A percentile compares a stretch with the other conserved stretches of the same genome.
Conservation (phyloP, 164 flowering plant species). For the Stephania yunnanensis region DNA sequence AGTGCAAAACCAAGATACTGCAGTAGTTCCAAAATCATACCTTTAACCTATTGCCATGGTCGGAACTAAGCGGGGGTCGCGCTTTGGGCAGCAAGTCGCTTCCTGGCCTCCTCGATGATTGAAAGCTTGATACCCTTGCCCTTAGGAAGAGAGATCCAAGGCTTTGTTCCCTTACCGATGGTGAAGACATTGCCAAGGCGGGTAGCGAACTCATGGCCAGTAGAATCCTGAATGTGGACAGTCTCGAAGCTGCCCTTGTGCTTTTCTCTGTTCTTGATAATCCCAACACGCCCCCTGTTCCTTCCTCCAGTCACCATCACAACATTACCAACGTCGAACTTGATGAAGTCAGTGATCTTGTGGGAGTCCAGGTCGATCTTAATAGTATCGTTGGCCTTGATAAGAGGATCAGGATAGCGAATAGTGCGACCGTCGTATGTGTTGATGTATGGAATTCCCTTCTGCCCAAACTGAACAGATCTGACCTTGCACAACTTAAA, state of each 20-base stretch:
- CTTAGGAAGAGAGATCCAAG: conserved; percentile 60
- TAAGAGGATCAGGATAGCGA: conserved; percentile 81
- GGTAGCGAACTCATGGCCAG: conserved; percentile 77
- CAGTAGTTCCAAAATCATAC: not conserved
- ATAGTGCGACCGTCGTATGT: conserved; percentile 84
- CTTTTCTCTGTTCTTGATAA: conserved; percentile 74
- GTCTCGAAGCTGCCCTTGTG: conserved; percentile 81
- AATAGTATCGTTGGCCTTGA: conserved; percentile 78
- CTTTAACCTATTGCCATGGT: not conserved
- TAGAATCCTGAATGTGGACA: conserved; percentile 61
- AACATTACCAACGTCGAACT: conserved; percentile 81
- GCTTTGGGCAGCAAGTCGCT: conserved; percentile 38
- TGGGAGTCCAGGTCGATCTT: conserved; percentile 62
- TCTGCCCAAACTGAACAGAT: conserved; percentile 61
- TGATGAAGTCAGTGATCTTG: conserved; percentile 70
- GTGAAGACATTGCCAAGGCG: conserved; percentile 68
- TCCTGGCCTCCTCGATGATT: conserved; percentile 55
- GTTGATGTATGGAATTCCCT: conserved; percentile 73
- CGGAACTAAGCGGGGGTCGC: conserved; percentile 29
- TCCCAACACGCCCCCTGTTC: conserved; percentile 76
- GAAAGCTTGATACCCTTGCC: conserved; percentile 60
- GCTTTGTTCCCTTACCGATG: conserved; percentile 51
- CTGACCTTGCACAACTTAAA: conserved; percentile 77
- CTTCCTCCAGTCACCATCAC: conserved; percentile 90
- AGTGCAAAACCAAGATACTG: not conserved